Conservation (phyloP, 2,329 filamentous ascomycete genomes). For the Phaeosphaeriaceae sp. region DNA sequence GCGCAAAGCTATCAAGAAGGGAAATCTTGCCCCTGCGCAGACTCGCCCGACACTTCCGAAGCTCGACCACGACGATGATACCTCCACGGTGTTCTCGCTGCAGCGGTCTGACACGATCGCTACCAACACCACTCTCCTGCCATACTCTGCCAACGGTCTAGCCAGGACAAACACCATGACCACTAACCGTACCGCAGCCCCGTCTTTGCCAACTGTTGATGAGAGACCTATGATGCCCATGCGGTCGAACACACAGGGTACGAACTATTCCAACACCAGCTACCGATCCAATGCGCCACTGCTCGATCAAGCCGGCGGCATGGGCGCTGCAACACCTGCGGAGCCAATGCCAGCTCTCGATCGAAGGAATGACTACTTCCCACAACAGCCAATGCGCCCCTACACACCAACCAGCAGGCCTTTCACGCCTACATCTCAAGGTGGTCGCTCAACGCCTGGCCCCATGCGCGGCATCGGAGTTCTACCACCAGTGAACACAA, state of each 20-base stretch:
- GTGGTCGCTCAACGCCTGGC: slow-evolving; percentile 34
- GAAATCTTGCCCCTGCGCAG: slow-evolving; percentile 47
- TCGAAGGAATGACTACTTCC: slow-evolving; percentile 39
- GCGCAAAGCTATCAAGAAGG: slow-evolving; percentile 55
- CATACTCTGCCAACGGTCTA: slow-evolving; percentile 60
- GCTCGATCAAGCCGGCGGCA: slow-evolving; percentile 64
- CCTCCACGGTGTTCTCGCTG: slow-evolving; percentile 41
- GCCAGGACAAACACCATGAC: slow-evolving; percentile 57
- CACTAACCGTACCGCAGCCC: slow-evolving; percentile 32
- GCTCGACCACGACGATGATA: slow-evolving; percentile 51
- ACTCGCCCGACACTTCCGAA: slow-evolving; percentile 51
- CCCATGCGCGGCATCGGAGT: slow-evolving; percentile 30
- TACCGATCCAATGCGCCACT: slow-evolving; percentile 71
- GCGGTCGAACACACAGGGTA: slow-evolving; percentile 61
- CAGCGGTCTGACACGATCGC: slow-evolving; percentile 42
- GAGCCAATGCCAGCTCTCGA: slow-evolving; percentile 41
- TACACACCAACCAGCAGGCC: slow-evolving; percentile 30
- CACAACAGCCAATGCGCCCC: slow-evolving; percentile 24
- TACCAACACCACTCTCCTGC: slow-evolving; percentile 51
- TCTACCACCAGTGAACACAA: slow-evolving; percentile 41
- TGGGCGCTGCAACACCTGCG: slow-evolving; percentile 56
- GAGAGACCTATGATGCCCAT: slow-evolving; percentile 45
- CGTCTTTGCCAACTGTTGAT: slow-evolving; percentile 52
- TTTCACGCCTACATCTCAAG: slow-evolving; percentile 39
- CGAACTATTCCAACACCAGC: slow-evolving; percentile 60